These are phyloP conservation scores for Vitis riparia DNA, from an alignment of 164 flowering plant genomes.

Conservation along the genomic window DNA sequence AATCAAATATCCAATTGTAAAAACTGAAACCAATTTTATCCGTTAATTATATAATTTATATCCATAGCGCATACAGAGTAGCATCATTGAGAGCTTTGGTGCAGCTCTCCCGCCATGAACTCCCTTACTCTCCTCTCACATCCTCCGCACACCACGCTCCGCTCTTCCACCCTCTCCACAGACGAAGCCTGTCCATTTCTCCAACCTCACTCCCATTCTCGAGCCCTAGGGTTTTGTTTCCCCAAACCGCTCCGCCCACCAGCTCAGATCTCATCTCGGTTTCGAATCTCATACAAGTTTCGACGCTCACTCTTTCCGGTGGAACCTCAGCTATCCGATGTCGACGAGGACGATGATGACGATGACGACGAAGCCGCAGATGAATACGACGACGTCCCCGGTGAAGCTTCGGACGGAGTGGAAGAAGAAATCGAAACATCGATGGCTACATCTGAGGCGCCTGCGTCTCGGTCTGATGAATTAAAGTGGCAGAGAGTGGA, in stretches of 20 bases:
- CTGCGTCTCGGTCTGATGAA: conserved; percentile 31
- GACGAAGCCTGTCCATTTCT: not conserved
- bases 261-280: conserved; percentile 7
- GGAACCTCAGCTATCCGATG: conserved; percentile 32
- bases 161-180: not conserved
- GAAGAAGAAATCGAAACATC: too few relatives aligned
- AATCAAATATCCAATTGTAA: too few relatives aligned
- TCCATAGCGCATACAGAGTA: too few relatives aligned
- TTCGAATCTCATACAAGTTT: conserved; percentile 30
- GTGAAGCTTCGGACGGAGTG: conserved; percentile 11
- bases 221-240: conserved; percentile 23
- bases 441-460: conserved; percentile 2
- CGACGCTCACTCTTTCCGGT: conserved; percentile 19
- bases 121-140: conserved; percentile 17
- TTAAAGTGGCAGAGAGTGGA: conserved; percentile 76
- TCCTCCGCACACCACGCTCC: not conserved
- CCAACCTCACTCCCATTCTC: not conserved
- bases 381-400: conserved; percentile 45
- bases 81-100: too few relatives aligned
- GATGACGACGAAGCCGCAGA: conserved; percentile 45
- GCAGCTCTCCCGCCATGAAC: conserved; percentile 30
- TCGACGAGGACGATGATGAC: conserved; percentile 38
- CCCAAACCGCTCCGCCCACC: conserved; percentile 18
- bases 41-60: too few relatives aligned
- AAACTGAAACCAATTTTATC: too few relatives aligned